Evolutionary conservation across 305 asterid genomes (phyloP).

Genomic region (Fraxinus sp.): DNA sequence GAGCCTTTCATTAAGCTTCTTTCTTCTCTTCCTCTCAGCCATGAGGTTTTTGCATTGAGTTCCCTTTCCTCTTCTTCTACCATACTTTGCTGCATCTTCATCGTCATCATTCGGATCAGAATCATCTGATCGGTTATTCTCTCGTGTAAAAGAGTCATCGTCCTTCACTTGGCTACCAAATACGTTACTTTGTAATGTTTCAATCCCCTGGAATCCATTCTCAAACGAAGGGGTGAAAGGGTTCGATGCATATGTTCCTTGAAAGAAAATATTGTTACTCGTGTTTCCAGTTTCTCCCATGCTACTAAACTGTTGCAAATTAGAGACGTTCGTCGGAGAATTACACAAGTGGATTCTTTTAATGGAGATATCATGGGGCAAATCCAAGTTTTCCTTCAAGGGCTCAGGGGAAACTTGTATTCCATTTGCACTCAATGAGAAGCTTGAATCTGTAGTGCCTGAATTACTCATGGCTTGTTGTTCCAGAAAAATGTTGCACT

Average conservation of each 20-base stretch:
- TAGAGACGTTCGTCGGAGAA: slow-evolving; percentile 30
- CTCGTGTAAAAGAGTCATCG: slow-evolving; percentile 33
- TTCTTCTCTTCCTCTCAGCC: slow-evolving; percentile 92
- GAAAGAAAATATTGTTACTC: slow-evolving; percentile 38
- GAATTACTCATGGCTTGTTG: slow-evolving; percentile 47
- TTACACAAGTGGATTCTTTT: slow-evolving; percentile 41
- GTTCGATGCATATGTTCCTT: slow-evolving; percentile 38
- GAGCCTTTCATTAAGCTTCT: slow-evolving; percentile 87
- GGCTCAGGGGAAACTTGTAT: slow-evolving; percentile 25
- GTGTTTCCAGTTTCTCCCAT: slow-evolving; percentile 29
- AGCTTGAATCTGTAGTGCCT: slow-evolving; percentile 28
- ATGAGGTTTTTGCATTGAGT: slow-evolving; percentile 72
- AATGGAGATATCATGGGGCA: slow-evolving; percentile 44
- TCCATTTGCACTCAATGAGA: slow-evolving; percentile 30
- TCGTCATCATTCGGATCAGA: slow-evolving; percentile 51
- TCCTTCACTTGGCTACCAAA: slow-evolving; percentile 25
- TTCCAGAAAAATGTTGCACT: slow-evolving; percentile 48
- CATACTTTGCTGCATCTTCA: slow-evolving; percentile 61
- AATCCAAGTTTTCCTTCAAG: slow-evolving; percentile 32
- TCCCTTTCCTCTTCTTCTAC: slow-evolving; percentile 71
- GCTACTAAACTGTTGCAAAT: slow-evolving; percentile 32
- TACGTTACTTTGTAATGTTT: slow-evolving; percentile 8
- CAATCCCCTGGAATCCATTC: slow-evolving; percentile 30
- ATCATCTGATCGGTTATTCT: slow-evolving; percentile 41
- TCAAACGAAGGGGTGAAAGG: slow-evolving; percentile 30